Percentiles rank a stretch among this genome's conserved stretches.
Evolutionary conservation across 108 stramenopile genomes (phyloP).

Genomic region (Stephanodiscus minutulus): DNA sequence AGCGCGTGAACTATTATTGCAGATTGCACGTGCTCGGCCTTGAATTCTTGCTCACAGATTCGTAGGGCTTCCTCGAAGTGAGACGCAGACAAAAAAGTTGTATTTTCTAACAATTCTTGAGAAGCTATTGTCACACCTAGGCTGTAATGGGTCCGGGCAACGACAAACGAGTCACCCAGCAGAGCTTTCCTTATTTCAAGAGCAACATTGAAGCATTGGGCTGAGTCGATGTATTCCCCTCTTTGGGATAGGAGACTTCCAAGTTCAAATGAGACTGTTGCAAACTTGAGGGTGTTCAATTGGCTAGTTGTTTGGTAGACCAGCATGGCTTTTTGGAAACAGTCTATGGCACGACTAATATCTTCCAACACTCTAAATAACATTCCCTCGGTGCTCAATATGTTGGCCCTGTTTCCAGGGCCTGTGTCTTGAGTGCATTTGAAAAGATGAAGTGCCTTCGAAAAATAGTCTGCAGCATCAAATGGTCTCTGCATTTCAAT

Average conservation of each 20-base stretch:
- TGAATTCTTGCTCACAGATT: conserved; percentile 33
- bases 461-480: conserved; percentile 45
- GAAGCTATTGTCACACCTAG: conserved; percentile 46
- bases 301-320: conserved; percentile 18
- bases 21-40: conserved; percentile 28
- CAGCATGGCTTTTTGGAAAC: conserved; percentile 26
- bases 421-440: conserved; percentile 3
- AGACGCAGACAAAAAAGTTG: conserved; percentile 10
- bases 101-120: conserved; percentile 22
- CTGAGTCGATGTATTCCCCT: conserved; percentile 26
- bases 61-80: conserved; percentile 42
- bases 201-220: conserved; percentile 32
- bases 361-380: conserved; percentile 36
- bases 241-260: conserved; percentile 31
- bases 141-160: conserved; percentile 49
- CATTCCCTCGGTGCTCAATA: conserved; percentile 50
- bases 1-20: conserved; percentile 44
- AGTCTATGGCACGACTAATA: conserved; percentile 19
- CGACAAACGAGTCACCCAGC: conserved; percentile 39
- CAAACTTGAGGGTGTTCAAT: conserved; percentile 33
- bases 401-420: conserved; percentile 12
- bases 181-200: conserved; percentile 32
- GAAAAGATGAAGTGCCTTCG: conserved; percentile 37
- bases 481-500: conserved; percentile 68
- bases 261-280: conserved; percentile 42